Evolutionary conservation across 495 filamentous ascomycete species (phyloP).

Genomic region (Talaromyces ruber): DNA sequence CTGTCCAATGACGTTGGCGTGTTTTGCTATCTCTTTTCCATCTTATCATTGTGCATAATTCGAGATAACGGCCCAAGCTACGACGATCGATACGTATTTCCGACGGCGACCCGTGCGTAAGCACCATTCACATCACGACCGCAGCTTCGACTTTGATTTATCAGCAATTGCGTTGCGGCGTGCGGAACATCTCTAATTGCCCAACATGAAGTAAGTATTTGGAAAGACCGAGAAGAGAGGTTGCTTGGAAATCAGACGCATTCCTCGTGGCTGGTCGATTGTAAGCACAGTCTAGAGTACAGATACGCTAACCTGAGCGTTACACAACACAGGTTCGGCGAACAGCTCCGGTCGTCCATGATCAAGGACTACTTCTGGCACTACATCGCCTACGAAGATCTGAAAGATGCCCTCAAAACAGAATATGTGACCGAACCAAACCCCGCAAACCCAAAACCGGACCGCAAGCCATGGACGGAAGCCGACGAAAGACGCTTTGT

Average conservation of each 20-base stretch:
- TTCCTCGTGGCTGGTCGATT: not conserved
- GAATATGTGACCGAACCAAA: conserved; percentile 50
- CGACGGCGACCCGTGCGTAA: not conserved
- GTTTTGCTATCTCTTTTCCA: not conserved
- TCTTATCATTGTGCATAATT: not conserved
- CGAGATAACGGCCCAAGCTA: not conserved
- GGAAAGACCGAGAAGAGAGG: not conserved
- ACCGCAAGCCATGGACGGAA: conserved; percentile 71
- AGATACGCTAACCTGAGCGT: not conserved
- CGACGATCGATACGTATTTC: not conserved
- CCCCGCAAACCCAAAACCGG: conserved; percentile 44
- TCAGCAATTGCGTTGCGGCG: not conserved
- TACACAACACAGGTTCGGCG: conserved; percentile 67
- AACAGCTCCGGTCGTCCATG: conserved; percentile 85
- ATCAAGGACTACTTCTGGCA: conserved; percentile 94
- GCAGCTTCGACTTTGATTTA: not conserved
- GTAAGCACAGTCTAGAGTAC: not conserved
- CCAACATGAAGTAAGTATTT: not conserved
- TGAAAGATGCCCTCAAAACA: conserved; percentile 80
- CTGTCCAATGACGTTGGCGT: not conserved
- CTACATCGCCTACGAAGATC: conserved; percentile 94
- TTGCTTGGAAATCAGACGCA: not conserved
- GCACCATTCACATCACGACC: not conserved
- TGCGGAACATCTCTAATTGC: not conserved
- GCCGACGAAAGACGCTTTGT: conserved; percentile 90